Evolutionary conservation across 306 rosid species (phyloP).

Genomic region (Medicago arabica): DNA sequence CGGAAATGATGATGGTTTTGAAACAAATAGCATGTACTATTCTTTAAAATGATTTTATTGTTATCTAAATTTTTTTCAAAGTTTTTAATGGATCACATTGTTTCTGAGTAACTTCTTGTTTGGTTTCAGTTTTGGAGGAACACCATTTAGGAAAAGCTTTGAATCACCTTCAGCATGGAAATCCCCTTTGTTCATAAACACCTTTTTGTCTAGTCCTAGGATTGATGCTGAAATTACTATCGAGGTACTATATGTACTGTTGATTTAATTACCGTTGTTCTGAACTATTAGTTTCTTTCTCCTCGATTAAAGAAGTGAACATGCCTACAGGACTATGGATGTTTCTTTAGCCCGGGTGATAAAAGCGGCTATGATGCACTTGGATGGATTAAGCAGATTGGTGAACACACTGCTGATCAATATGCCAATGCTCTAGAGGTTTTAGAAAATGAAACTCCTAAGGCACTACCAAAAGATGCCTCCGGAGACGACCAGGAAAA

Average conservation of each 20-base stretch:
- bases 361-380: conserved; percentile 82
- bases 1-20: conserved; percentile 53
- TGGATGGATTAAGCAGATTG: conserved; percentile 83
- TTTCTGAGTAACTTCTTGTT: conserved; percentile 39
- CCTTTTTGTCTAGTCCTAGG: conserved; percentile 77
- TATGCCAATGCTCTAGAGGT: conserved; percentile 83
- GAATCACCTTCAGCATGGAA: conserved; percentile 99
- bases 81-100: background rate
- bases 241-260: conserved; percentile 66
- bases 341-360: conserved; percentile 81
- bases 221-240: conserved; percentile 82
- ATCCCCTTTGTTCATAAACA: conserved; percentile 88
- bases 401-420: conserved; percentile 87
- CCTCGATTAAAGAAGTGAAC: conserved; percentile 11
- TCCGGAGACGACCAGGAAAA: conserved; percentile 45
- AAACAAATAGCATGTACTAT: conserved; percentile 70
- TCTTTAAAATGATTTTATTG: conserved; percentile 17
- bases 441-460: conserved; percentile 77
- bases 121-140: conserved; percentile 74
- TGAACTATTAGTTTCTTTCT: conserved; percentile 1
- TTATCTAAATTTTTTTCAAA: background rate
- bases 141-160: conserved; percentile 86
- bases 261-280: conserved; percentile 2
- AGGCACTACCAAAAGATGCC: conserved; percentile 49
- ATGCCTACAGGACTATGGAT: conserved; percentile 80